phyloP scores from a whole-genome alignment of 805 yeast species.

The Metschnikowia anglica region DNA sequence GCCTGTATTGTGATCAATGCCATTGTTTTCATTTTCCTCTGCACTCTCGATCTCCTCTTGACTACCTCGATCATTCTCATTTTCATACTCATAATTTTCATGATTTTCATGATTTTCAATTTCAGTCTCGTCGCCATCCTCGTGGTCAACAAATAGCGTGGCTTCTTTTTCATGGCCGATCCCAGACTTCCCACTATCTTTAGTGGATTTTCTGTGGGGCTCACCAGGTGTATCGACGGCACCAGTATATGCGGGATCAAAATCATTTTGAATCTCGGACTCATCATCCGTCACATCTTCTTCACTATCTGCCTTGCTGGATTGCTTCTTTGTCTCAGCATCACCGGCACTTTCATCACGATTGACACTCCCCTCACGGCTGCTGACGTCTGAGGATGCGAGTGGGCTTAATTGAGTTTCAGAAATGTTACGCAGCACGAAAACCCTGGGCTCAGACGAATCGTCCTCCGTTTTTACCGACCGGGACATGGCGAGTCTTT shows the following conservation, averaged over 20 bases:
- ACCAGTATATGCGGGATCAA: neutral
- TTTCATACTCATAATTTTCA: neutral
- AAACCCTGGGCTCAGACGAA: neutral
- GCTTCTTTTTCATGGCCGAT: neutral
- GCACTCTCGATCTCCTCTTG: no score
- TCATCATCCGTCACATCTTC: neutral
- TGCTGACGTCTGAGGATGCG: no score
- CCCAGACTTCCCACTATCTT: neutral
- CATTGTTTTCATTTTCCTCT: no score
- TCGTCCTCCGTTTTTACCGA: slow-evolving; percentile 12
- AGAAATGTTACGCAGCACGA: neutral
- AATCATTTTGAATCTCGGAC: neutral
- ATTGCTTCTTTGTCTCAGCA: neutral
- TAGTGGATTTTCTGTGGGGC: neutral
- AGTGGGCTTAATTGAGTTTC: no score
- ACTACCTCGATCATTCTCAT: no score
- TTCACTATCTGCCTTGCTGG: neutral
- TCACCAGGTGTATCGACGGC: neutral
- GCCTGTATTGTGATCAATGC: no score
- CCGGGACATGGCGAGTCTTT: slow-evolving; percentile 1
- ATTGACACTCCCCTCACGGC: no score
- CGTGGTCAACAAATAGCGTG: neutral
- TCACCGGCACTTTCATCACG: neutral
- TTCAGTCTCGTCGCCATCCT: neutral
- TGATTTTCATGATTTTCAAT: neutral